Percentiles rank a stretch among this genome's conserved stretches.
These are phyloP conservation scores for Podila verticillata DNA, from an alignment of 192 early-diverging fungal genomes.

Conservation along the genomic window DNA sequence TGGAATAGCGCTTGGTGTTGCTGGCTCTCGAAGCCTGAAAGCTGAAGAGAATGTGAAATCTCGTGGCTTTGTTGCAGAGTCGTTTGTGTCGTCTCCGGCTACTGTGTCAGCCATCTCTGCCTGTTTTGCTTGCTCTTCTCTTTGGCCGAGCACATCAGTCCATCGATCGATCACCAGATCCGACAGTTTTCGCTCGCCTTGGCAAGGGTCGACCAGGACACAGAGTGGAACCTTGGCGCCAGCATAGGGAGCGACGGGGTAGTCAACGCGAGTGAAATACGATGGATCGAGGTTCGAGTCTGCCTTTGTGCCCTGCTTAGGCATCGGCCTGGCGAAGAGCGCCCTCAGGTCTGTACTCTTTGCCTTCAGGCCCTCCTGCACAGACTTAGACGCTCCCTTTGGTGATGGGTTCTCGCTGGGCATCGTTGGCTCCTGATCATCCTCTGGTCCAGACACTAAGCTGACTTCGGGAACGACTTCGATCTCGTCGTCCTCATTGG, in stretches of 20 bases:
- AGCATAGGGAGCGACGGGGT: constrained; percentile 31
- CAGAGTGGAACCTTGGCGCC: constrained; percentile 39
- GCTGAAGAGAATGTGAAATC: no score
- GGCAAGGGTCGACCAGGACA: constrained; percentile 13
- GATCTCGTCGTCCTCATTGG: constrained; percentile 43
- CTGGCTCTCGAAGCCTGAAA: background rate
- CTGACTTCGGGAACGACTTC: constrained; percentile 40
- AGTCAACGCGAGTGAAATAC: constrained; percentile 9
- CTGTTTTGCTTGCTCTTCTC: constrained; percentile 9
- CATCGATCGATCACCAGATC: constrained; percentile 37
- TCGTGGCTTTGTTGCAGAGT: background rate
- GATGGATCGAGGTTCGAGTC: background rate
- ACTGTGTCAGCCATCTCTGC: background rate
- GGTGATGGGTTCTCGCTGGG: background rate
- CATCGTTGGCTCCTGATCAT: constrained; percentile 8
- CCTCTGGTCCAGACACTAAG: constrained; percentile 33
- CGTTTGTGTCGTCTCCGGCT: background rate
- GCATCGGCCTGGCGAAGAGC: background rate
- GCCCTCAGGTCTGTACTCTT: background rate
- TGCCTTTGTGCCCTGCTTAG: background rate
- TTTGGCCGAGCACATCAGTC: constrained; percentile 12
- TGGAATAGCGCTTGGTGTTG: background rate
- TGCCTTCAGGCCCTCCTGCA: background rate
- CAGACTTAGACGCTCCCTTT: background rate
- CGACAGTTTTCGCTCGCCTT: constrained; percentile 14